Conservation (phyloP, 331 rosid species). For the Acacia concinna region DNA sequence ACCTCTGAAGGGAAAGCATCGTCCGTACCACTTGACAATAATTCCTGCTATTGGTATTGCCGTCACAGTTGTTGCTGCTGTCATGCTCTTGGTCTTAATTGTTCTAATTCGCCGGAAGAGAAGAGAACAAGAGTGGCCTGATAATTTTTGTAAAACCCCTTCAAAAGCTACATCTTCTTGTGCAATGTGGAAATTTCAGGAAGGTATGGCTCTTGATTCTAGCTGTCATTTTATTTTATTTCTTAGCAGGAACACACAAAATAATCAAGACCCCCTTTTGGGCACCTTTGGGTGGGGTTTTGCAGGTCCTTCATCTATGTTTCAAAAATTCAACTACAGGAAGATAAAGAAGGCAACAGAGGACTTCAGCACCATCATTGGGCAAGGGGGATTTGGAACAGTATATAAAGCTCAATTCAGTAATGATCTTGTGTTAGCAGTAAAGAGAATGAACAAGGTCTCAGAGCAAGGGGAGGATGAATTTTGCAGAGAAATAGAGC, state of each 20-base stretch:
- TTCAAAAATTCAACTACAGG: constrained; percentile 75
- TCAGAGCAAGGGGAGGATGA: constrained; percentile 92
- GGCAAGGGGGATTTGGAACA: constrained; percentile 97
- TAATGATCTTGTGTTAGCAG: constrained; percentile 78
- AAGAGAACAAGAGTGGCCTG: constrained; percentile 69
- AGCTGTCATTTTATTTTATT: constrained; percentile 1
- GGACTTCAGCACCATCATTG: constrained; percentile 69
- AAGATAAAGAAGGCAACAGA: constrained; percentile 95
- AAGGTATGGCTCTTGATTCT: constrained; percentile 52
- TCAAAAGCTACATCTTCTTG: constrained; percentile 61
- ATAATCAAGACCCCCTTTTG: constrained; percentile 4
- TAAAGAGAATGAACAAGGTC: constrained; percentile 79
- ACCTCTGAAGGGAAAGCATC: constrained; percentile 51
- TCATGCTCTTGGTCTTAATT: constrained; percentile 68
- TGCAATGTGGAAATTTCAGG: constrained; percentile 73
- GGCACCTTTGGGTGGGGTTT: constrained; percentile 20
- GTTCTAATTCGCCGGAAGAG: constrained; percentile 78
- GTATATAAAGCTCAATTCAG: constrained; percentile 82
- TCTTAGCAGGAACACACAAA: constrained; percentile 17
- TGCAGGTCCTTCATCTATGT: constrained; percentile 80
- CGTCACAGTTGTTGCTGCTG: constrained; percentile 70
- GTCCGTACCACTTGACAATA: constrained; percentile 66
- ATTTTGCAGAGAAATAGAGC: constrained; percentile 87
- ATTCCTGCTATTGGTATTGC: constrained; percentile 77
- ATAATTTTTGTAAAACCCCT: constrained; percentile 43